Evolutionary conservation across 345 rosid species (phyloP).

Genomic region (Odontarrhena argentea): DNA sequence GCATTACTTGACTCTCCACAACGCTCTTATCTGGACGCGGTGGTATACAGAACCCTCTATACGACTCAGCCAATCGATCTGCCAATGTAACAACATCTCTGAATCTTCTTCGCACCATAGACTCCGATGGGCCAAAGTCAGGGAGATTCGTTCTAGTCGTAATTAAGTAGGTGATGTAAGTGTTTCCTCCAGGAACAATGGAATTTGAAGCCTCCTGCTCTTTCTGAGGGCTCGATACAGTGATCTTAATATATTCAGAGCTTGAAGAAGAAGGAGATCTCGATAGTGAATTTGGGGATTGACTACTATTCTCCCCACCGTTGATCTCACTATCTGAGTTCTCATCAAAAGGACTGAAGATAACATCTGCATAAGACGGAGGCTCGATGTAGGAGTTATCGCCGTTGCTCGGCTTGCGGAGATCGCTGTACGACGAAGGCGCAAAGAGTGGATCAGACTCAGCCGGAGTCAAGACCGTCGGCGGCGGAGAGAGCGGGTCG

Average conservation of each 20-base stretch:
- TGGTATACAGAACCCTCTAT: constrained; percentile 81
- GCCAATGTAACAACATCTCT: constrained; percentile 79
- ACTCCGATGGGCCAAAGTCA: constrained; percentile 66
- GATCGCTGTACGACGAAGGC: constrained; percentile 42
- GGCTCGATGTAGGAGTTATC: constrained; percentile 78
- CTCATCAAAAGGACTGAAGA: constrained; percentile 82
- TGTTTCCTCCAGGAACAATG: constrained; percentile 75
- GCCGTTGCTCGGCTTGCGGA: constrained; percentile 38
- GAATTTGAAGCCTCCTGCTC: constrained; percentile 79
- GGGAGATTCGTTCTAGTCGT: constrained; percentile 82
- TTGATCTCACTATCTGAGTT: constrained; percentile 55
- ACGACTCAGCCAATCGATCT: constrained; percentile 81
- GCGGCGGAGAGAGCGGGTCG: constrained; percentile 60
- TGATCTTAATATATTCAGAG: constrained; percentile 67
- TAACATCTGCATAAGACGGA: constrained; percentile 82
- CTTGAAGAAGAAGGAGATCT: constrained; percentile 60
- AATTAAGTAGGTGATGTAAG: constrained; percentile 71
- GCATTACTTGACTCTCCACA: constrained; percentile 97
- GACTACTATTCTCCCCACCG: constrained; percentile 56
- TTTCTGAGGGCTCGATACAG: constrained; percentile 85
- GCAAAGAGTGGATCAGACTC: constrained; percentile 81
- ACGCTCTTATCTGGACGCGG: constrained; percentile 94
- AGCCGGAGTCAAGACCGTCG: constrained; percentile 50
- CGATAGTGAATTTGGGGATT: constrained; percentile 49
- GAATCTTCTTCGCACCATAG: constrained; percentile 79